Base-by-base conservation (phyloP, 257 asterid species). In the Nemophila menziesii region DNA sequence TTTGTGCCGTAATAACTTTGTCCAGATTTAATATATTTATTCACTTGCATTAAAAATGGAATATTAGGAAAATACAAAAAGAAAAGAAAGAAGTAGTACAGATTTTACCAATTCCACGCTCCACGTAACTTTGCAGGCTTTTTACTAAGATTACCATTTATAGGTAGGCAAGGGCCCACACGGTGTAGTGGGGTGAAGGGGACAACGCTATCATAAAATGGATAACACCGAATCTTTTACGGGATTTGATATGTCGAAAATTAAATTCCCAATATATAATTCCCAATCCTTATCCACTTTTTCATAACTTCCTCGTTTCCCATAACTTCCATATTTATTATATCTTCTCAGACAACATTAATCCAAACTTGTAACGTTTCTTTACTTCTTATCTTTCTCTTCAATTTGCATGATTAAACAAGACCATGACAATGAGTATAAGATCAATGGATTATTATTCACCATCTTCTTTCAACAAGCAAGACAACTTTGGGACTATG, bases 401-500 rank as follows among this genome's bases (percentile, higher is more conserved):
- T 4, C 33, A 4, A 13, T 13, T 3, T 64, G 74, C 55, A 59
- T 62, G 59, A 57, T 77, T 44, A 49, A 42, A 13, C 22, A 4
- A 58, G 11, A 39, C 54, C 4, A 44, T 38, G 2, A 40, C 37
- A 16, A 22, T 41, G 34, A 65, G 40, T 27, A 5, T 66, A 43
- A 46, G 33, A n/a, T n/a, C n/a, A 18, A 56, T 60, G 74, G 71
- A 62, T 29, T n/a, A 5, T 22, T 29, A 58, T 52, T 56, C 22
- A n/a, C n/a, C n/a, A 19, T 42, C 46, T 57, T 51, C 46, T 51
- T 61, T 37, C 16, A 46, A 40, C 63, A 61, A 48, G 47, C 34
- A 54, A 65, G 67, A 3, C 67, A 69, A 37, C 42, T 56, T 36
- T 69, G 72, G 65, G 73, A 74, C 40, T 50, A 65, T 44, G 65